Evolutionary conservation across 1,284 basidiomycete genomes (phyloP).

Genomic region (Cutaneotrichosporon arboriforme): DNA sequence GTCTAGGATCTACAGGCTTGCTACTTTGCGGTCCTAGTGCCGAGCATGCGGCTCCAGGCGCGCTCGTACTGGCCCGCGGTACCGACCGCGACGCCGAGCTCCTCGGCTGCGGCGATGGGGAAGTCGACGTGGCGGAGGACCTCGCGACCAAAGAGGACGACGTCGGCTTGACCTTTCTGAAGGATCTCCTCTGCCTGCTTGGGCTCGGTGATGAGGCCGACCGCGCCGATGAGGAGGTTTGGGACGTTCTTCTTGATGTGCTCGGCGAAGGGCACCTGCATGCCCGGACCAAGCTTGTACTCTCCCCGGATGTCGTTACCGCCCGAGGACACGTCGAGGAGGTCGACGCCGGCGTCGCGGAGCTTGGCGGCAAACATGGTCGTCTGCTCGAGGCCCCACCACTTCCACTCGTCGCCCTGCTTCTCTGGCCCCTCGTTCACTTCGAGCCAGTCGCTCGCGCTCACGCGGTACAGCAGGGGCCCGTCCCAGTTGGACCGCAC

Average conservation of each 20-base stretch:
- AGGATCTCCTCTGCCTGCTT: constrained; percentile 63
- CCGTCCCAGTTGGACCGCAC: constrained; percentile 60
- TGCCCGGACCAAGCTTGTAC: constrained; percentile 58
- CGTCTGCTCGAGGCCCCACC: constrained; percentile 66
- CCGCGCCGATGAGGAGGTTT: constrained; percentile 57
- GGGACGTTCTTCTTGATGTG: constrained; percentile 62
- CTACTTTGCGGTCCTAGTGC: not conserved
- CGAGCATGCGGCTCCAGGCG: constrained; percentile 54
- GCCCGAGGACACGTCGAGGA: constrained; percentile 65
- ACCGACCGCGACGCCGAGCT: constrained; percentile 42
- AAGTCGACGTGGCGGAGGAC: constrained; percentile 47
- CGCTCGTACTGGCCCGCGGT: constrained; percentile 45
- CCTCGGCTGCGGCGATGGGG: constrained; percentile 41
- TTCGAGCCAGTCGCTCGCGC: constrained; percentile 72
- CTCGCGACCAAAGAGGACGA: constrained; percentile 63
- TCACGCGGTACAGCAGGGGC: constrained; percentile 69
- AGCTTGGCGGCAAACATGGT: constrained; percentile 58
- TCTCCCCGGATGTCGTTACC: constrained; percentile 61
- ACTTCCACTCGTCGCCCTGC: constrained; percentile 43
- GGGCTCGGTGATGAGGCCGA: constrained; percentile 68
- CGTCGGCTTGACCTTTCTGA: constrained; percentile 61
- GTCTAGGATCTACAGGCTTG: no score
- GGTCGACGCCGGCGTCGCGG: constrained; percentile 60
- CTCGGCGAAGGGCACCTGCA: constrained; percentile 67
- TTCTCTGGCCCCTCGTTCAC: constrained; percentile 45